Evolutionary conservation across 1,284 basidiomycete genomes (phyloP), one percentile per base, ranked within the genome.

Genomic region (Ustilago lituana): DNA sequence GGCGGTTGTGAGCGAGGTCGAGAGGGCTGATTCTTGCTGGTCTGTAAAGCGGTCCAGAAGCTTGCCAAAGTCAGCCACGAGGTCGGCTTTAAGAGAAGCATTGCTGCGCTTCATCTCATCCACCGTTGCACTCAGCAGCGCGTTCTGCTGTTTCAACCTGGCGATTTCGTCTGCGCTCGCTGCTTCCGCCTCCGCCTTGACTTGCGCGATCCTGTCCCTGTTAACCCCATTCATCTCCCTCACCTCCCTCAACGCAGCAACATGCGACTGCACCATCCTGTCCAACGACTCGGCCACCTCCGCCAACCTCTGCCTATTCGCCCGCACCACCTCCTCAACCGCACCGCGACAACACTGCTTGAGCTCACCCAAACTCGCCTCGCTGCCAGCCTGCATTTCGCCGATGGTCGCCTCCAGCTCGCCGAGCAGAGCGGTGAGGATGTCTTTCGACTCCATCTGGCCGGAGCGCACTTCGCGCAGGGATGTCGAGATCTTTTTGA

Each of bases 81-180:
- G 83, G 41, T 90, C 89, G 33, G 89, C 88, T 67, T 89, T 89
- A 2, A 90, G 87, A 47, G 86, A 86, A 24, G 88, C 86, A 0
- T 88, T 86, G 65, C 88, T 89, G 5, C 82, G 78, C 77, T 86
- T 87, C 82, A 94, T 91, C 5, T 86, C 83, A 62, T 88, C 86
- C 3, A 94, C 83, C 61, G 92, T 84, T 22, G 85, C 84, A 1
- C 84, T 82, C 26, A 96, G 85, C 1, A 86, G 82, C n/a, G 85
- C 84, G 75, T 94, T 94, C 79, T 94, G 92, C 44, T 87, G 84
- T 59, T 86, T 86, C 19, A 95, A 84, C 22, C 88, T 87, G 1
- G 83, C 78, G 29, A 91, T 86, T 84, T 84, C 66, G 0, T 87
- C 85, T 29, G 88, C 79, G 5, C 83, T 76, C 56, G 87, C 87